Evolutionary conservation across 2,329 filamentous ascomycete genomes (phyloP).

Genomic region (Nemania sp.): DNA sequence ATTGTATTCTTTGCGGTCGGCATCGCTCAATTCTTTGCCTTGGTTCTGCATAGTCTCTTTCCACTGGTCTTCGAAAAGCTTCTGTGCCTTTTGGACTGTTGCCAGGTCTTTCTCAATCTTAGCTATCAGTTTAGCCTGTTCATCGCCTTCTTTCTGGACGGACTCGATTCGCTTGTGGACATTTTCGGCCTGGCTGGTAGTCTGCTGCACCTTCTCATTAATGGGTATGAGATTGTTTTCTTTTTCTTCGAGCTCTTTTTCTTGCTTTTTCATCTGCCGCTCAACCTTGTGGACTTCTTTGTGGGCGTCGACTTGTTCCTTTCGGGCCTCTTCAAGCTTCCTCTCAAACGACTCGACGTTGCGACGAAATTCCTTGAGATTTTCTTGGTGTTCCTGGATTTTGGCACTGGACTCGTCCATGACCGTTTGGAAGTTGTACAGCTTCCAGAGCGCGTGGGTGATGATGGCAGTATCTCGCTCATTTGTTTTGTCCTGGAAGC

Average conservation of each 20-base stretch:
- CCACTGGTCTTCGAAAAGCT: conserved; percentile 87
- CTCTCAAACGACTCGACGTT: conserved; percentile 84
- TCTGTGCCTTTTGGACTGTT: conserved; percentile 85
- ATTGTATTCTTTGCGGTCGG: conserved; percentile 89
- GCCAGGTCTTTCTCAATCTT: conserved; percentile 80
- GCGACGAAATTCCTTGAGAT: conserved; percentile 88
- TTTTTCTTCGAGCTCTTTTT: conserved; percentile 83
- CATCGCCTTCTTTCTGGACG: conserved; percentile 75
- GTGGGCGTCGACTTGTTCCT: conserved; percentile 76
- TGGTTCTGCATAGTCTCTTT: conserved; percentile 82
- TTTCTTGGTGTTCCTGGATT: conserved; percentile 92
- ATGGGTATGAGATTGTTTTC: conserved; percentile 85
- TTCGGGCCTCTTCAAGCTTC: conserved; percentile 77
- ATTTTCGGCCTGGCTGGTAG: conserved; percentile 68
- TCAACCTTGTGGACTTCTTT: conserved; percentile 82
- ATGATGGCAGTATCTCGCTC: conserved; percentile 91
- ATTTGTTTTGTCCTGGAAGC: conserved; percentile 85
- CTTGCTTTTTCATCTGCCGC: conserved; percentile 80
- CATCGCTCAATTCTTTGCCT: conserved; percentile 81
- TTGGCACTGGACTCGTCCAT: conserved; percentile 90
- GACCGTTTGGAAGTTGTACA: conserved; percentile 90
- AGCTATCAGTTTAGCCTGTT: conserved; percentile 68
- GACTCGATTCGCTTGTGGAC: conserved; percentile 69
- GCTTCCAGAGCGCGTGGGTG: conserved; percentile 92
- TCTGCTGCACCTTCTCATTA: conserved; percentile 87